Conservation (phyloP, 2,329 filamentous ascomycete genomes). For the Talaromyces sp. region DNA sequence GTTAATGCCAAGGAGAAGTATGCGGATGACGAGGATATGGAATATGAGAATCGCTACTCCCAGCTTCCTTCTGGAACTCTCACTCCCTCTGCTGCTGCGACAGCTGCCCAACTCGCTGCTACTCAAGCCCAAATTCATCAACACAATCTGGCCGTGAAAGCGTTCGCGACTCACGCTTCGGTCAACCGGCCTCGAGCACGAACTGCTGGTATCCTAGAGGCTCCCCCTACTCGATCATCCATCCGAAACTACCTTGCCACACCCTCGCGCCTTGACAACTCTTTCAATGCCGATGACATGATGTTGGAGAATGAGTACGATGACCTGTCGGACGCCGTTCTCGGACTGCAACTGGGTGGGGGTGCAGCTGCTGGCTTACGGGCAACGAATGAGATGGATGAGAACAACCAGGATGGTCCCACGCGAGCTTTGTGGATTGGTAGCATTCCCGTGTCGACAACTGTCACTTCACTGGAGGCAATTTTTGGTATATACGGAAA, state of each 20-base stretch:
- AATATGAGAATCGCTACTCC: conserved; percentile 65
- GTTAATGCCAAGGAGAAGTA: conserved; percentile 99
- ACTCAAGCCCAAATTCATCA: conserved; percentile 75
- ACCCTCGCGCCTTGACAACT: conserved; percentile 74
- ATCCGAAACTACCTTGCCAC: conserved; percentile 76
- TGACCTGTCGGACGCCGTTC: conserved; percentile 78
- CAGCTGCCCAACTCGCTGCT: conserved; percentile 60
- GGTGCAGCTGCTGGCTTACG: conserved; percentile 63
- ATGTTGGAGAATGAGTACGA: conserved; percentile 78
- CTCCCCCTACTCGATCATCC: conserved; percentile 65
- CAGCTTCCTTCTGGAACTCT: conserved; percentile 61
- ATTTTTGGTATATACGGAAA: conserved; percentile 94
- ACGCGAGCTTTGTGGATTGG: conserved; percentile 96
- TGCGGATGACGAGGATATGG: conserved; percentile 82
- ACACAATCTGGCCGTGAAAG: conserved; percentile 91
- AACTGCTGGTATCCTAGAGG: conserved; percentile 89
- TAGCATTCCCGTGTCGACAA: conserved; percentile 95
- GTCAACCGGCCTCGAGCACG: conserved; percentile 82
- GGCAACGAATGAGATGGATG: conserved; percentile 68
- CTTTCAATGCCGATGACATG: conserved; percentile 74
- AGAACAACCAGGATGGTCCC: conserved; percentile 80
- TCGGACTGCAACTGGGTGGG: conserved; percentile 68
- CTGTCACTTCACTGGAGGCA: conserved; percentile 88
- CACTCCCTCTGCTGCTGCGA: conserved; percentile 60
- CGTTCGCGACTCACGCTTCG: conserved; percentile 82